phyloP scores from a whole-genome alignment of 768 basidiomycete genomes.

The Leccinum obscurum region DNA sequence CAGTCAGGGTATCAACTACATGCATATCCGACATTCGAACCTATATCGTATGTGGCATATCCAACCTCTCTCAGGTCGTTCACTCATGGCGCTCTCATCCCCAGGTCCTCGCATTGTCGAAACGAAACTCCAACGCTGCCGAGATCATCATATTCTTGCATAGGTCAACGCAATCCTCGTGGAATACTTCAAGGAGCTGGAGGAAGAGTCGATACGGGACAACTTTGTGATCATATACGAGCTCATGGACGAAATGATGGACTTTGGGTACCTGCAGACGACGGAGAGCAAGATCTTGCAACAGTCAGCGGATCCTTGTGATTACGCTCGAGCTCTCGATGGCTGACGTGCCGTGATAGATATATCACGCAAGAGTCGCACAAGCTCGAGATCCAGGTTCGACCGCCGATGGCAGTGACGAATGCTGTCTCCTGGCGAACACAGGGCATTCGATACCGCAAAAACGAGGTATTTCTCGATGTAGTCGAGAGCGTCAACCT shows the following conservation, averaged over 20 bases:
- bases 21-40: slow-evolving; percentile 98
- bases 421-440: slow-evolving; percentile 99
- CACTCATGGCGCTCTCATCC: background rate
- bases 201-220: slow-evolving; percentile 98
- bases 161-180: slow-evolving; percentile 85
- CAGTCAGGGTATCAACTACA: slow-evolving; percentile 92
- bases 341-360: slow-evolving; percentile 36
- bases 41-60: slow-evolving; percentile 68
- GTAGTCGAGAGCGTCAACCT: slow-evolving; percentile 98
- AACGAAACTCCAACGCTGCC: slow-evolving; percentile 92
- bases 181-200: slow-evolving; percentile 99
- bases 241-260: slow-evolving; percentile 99
- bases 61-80: background rate
- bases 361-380: slow-evolving; percentile 99
- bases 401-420: slow-evolving; percentile 95
- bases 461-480: slow-evolving; percentile 99
- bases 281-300: slow-evolving; percentile 99
- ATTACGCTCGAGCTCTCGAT: background rate
- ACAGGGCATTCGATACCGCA: slow-evolving; percentile 94
- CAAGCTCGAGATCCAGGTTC: slow-evolving; percentile 90
- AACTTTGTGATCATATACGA: slow-evolving; percentile 99
- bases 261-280: slow-evolving; percentile 98
- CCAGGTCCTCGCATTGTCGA: slow-evolving; percentile 90
- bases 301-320: slow-evolving; percentile 56
- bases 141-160: slow-evolving; percentile 97